Evolutionary conservation across 306 rosid genomes (phyloP).

Genomic region (Vigna hirtella): DNA sequence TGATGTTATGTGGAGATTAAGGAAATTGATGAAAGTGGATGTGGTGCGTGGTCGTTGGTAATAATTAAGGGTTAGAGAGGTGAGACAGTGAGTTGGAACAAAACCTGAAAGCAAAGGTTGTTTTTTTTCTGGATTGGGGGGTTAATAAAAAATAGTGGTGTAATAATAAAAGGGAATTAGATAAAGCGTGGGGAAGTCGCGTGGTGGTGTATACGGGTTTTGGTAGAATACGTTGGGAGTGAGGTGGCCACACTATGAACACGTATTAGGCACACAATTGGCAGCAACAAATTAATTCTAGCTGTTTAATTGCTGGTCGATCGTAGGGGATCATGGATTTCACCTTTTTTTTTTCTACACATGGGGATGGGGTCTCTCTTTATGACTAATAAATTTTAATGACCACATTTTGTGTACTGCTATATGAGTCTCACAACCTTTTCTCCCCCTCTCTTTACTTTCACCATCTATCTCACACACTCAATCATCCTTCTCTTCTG

Average conservation of each 20-base stretch:
- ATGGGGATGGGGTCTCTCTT: slow-evolving; percentile 37
- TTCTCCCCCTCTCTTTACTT: not conserved
- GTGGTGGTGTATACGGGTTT: not conserved
- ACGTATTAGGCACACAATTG: slow-evolving; percentile 50
- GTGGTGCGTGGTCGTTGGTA: not conserved
- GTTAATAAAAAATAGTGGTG: not conserved
- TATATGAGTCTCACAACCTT: not conserved
- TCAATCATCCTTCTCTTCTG: too few relatives aligned
- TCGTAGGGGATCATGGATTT: not conserved
- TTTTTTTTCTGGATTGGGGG: not conserved
- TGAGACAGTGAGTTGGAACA: not conserved
- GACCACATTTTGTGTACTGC: slow-evolving; percentile 7
- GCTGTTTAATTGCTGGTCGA: slow-evolving; percentile 12
- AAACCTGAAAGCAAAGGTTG: not conserved
- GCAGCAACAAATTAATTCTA: not conserved
- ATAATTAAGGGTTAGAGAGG: slow-evolving; percentile 13
- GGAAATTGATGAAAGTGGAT: slow-evolving; percentile 8
- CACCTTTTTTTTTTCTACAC: slow-evolving; percentile 14
- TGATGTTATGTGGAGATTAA: slow-evolving; percentile 1
- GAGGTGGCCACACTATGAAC: slow-evolving; percentile 49
- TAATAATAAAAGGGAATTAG: slow-evolving; percentile 21
- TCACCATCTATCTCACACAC: not conserved
- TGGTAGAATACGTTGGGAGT: not conserved
- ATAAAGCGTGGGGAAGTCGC: slow-evolving; percentile 74
- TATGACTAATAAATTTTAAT: not conserved